These are phyloP conservation scores for Coelastrella sp. DNA, from an alignment of 139 green algal species.

Conservation along the genomic window DNA sequence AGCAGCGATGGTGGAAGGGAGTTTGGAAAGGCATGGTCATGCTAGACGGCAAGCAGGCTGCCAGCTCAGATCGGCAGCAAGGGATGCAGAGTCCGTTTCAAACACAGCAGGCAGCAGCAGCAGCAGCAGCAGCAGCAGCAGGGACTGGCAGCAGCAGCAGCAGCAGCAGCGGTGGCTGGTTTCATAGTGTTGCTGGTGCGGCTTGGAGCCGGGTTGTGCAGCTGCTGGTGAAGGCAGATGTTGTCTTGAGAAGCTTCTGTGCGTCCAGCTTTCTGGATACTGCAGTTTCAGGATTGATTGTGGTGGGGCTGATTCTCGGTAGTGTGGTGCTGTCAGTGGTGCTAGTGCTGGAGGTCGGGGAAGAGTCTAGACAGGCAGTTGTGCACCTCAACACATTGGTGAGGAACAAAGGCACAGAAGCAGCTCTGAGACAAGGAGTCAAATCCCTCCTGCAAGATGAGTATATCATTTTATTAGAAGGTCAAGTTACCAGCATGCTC, in stretches of 20 bases:
- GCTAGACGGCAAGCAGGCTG: not conserved
- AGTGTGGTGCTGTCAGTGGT: conserved; percentile 57
- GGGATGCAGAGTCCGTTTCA: not conserved
- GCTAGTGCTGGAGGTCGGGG: conserved; percentile 52
- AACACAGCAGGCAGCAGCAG: not conserved
- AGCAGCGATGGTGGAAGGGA: not conserved
- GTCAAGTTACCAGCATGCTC: conserved; percentile 31
- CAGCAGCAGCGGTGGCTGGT: not conserved
- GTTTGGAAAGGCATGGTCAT: too few relatives aligned
- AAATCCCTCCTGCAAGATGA: conserved; percentile 15
- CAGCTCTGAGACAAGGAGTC: conserved; percentile 22
- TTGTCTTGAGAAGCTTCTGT: not conserved
- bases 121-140: conserved; percentile 23
- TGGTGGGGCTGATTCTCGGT: conserved; percentile 62
- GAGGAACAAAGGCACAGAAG: conserved; percentile 3
- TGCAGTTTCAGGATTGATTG: conserved; percentile 54
- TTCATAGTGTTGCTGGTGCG: not conserved
- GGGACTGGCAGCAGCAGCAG: not conserved
- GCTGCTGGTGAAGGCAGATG: not conserved
- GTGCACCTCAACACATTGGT: conserved; percentile 35
- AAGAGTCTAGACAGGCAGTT: conserved; percentile 35
- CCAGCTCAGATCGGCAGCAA: not conserved
- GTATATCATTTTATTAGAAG: conserved; percentile 14
- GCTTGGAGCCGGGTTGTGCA: not conserved
- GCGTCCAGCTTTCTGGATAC: conserved; percentile 39